Base-by-base conservation (phyloP, 352 stramenopile genomes). In the Phytophthora pluvialis region DNA sequence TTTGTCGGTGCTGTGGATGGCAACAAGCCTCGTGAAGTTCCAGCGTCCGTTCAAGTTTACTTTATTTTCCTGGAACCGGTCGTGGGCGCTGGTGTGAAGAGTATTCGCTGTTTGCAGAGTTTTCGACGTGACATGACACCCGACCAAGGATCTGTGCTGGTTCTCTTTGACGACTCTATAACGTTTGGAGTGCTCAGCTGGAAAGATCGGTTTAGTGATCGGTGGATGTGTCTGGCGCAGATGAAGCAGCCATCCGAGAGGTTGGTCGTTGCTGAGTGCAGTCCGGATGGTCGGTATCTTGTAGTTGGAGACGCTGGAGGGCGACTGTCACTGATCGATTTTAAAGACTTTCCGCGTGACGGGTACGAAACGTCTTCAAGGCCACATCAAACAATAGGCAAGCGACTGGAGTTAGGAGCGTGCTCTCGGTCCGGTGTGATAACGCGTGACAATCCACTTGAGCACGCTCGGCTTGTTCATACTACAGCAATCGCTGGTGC, bases 161-260 rank as follows among this genome's bases (percentile, higher is more conserved):
- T 86, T 46, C 25, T 82, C 5, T 70, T 89, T 38, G 18, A 56
- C 9, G 36, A 46, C 3, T 73, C 58, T 0, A 58, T 33, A 21
- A 39, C 46, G 26, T 67, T 87, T 52, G 76, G 59, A 0, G 55
- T 89, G 7, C 81, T 91, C 29, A 75, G 61, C 25, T 91, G 82
- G 82, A 57, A 47, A 59, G 82, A 91, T 35, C 73, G 80, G 3
- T 81, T 89, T 55, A 87, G 78, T 39, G 73, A 84, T 42, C 69
- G 82, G 4, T 67, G 74, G 25, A 48, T 88, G 2, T 76, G 72
- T 29, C 31, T 83, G n/a, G 70, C 72, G 15, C 48, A 61, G 8
- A 21, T 85, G 8, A 70, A 75, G 5, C 57, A 62, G 6, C 40
- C 44, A 18, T 21, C 56, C 8, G 28, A 38, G 3, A 11, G 25